phyloP scores from a whole-genome alignment of 2,329 filamentous ascomycete species.

The Ophiostoma novo-ulmi region DNA sequence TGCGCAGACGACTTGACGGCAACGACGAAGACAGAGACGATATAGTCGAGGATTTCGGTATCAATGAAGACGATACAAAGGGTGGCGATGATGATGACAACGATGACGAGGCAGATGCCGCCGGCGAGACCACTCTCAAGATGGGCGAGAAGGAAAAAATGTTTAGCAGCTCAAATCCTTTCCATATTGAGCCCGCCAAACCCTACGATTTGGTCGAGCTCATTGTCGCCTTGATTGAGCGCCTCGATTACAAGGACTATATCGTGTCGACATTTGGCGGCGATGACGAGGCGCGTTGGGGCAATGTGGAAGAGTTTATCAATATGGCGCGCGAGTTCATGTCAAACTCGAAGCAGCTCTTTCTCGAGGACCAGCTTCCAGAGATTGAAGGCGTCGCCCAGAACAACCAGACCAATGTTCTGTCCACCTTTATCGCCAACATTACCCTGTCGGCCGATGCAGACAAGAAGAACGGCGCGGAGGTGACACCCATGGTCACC shows the following conservation, averaged over 20 bases:
- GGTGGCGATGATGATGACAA: background rate
- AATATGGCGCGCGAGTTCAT: slow-evolving; percentile 69
- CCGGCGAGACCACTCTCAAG: slow-evolving; percentile 21
- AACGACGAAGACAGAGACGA: background rate
- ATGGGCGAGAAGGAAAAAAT: background rate
- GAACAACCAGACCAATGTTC: slow-evolving; percentile 54
- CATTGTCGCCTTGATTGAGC: slow-evolving; percentile 53
- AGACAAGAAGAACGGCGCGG: slow-evolving; percentile 55
- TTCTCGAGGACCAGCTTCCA: slow-evolving; percentile 52
- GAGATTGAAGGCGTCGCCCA: slow-evolving; percentile 68
- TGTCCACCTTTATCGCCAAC: slow-evolving; percentile 82
- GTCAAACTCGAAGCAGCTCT: slow-evolving; percentile 36
- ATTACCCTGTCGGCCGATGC: slow-evolving; percentile 79
- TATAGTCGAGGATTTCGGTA: background rate
- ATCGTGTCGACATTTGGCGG: slow-evolving; percentile 66
- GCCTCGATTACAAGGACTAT: slow-evolving; percentile 68
- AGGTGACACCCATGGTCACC: slow-evolving; percentile 51
- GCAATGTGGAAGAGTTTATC: slow-evolving; percentile 85
- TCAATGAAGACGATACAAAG: background rate
- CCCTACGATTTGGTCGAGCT: slow-evolving; percentile 40
- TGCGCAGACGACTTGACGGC: slow-evolving; percentile 16
- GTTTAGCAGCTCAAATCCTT: slow-evolving; percentile 7
- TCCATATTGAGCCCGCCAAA: background rate
- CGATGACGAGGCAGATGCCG: background rate
- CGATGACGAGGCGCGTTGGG: slow-evolving; percentile 74